These are phyloP conservation scores for Anthracocystis walkeri DNA, from an alignment of 1,284 basidiomycete genomes.

Conservation along the genomic window DNA sequence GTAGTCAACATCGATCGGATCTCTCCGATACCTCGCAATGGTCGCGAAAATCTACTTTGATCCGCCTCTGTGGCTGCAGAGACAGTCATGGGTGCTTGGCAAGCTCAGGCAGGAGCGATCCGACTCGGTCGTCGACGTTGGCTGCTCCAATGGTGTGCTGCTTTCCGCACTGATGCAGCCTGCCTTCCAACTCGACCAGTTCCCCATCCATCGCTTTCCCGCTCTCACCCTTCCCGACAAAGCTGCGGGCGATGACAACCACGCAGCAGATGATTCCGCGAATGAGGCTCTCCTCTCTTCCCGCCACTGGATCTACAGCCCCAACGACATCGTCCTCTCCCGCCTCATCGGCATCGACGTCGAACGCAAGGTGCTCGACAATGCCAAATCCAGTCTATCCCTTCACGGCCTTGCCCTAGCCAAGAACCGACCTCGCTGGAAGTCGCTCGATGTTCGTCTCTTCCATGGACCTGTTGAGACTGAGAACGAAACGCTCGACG, in stretches of 20 bases:
- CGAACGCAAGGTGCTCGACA: constrained; percentile 50
- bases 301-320: constrained; percentile 51
- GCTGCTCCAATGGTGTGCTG: constrained; percentile 50
- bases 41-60: constrained; percentile 52
- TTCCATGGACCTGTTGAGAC: constrained; percentile 80
- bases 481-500: constrained; percentile 79
- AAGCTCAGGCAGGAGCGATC: constrained; percentile 42
- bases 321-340: constrained; percentile 45
- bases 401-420: constrained; percentile 46
- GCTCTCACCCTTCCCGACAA: constrained; percentile 24
- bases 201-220: constrained; percentile 53
- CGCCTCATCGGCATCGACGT: constrained; percentile 53
- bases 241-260: background rate
- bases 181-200: constrained; percentile 51
- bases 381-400: constrained; percentile 47
- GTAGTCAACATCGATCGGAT: background rate
- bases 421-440: constrained; percentile 49
- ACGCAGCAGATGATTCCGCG: constrained; percentile 11
- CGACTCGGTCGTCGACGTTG: constrained; percentile 53
- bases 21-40: constrained; percentile 7
- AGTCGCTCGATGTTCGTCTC: constrained; percentile 51
- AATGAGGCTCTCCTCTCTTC: constrained; percentile 30
- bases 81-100: constrained; percentile 50
- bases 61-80: constrained; percentile 53
- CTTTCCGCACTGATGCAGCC: constrained; percentile 54